A percentile compares a stretch with the other conserved stretches of the same genome.
Evolutionary conservation across 148 eudicot species (phyloP).

Genomic region (Vaccinium myrtillus): DNA sequence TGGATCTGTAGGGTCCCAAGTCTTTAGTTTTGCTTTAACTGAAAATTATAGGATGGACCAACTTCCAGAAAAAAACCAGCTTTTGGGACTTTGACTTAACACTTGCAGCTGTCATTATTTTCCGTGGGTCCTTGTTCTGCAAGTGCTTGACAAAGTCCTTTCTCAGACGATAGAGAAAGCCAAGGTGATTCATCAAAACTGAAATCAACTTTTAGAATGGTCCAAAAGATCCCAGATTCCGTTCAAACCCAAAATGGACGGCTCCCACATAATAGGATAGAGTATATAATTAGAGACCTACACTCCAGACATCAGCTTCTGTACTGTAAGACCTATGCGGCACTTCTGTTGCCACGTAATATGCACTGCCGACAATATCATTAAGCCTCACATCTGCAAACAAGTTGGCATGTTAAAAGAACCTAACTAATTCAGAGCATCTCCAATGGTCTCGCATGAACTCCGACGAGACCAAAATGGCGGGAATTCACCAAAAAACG

Average conservation of each 20-base stretch:
- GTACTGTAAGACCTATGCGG: too few species aligned
- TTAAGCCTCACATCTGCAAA: conserved; percentile 36
- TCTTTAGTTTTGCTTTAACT: too few species aligned
- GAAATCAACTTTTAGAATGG: conserved; percentile 44
- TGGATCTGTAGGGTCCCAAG: too few species aligned
- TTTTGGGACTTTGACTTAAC: conserved; percentile 30
- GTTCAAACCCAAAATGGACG: conserved; percentile 56
- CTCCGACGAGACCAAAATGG: too few species aligned
- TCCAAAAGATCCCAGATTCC: conserved; percentile 49
- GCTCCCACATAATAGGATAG: conserved; percentile 43
- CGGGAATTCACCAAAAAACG: too few species aligned
- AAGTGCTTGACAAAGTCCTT: conserved; percentile 43
- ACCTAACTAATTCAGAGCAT: not conserved
- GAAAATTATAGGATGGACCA: too few species aligned
- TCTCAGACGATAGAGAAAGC: conserved; percentile 43
- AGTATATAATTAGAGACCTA: conserved; percentile 38
- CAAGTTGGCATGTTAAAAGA: not conserved
- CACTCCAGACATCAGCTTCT: conserved; percentile 1
- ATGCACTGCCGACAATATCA: conserved; percentile 32
- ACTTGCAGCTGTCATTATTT: conserved; percentile 47
- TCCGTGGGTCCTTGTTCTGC: conserved; percentile 43
- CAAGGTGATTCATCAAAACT: conserved; percentile 46
- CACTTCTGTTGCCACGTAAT: too few species aligned
- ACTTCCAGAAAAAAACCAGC: too few species aligned
- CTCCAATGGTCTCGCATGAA: too few species aligned